These are phyloP conservation scores for Flaveria bidentis DNA, from an alignment of 129 eudicot genomes.

Conservation along the genomic window DNA sequence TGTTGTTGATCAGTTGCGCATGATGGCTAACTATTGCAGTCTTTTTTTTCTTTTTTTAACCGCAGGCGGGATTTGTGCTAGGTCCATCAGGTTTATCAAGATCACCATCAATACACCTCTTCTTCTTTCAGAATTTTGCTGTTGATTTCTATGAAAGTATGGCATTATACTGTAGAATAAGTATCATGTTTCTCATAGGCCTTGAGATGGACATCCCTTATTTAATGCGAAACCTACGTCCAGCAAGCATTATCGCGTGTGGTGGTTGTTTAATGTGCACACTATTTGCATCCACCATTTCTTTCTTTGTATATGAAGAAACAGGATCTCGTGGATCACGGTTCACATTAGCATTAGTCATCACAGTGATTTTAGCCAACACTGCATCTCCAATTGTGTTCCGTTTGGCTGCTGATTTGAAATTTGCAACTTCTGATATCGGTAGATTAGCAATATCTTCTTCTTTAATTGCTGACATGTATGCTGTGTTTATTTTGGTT, in stretches of 20 bases:
- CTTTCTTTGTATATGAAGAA: constrained; percentile 51
- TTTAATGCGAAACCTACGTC: constrained; percentile 48
- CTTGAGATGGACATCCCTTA: constrained; percentile 70
- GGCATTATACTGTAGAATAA: constrained; percentile 57
- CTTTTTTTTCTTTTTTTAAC: neutral
- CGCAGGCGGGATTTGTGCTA: constrained; percentile 82
- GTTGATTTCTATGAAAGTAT: constrained; percentile 69
- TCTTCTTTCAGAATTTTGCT: constrained; percentile 57
- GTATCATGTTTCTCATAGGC: constrained; percentile 82
- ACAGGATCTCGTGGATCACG: constrained; percentile 44
- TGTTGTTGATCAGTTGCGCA: neutral
- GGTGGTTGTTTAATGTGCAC: constrained; percentile 60
- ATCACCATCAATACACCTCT: constrained; percentile 31
- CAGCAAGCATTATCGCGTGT: constrained; percentile 48
- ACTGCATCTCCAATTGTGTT: constrained; percentile 70
- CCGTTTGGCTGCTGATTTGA: constrained; percentile 65
- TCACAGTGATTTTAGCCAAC: constrained; percentile 57
- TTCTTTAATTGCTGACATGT: constrained; percentile 56
- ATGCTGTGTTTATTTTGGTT: constrained; percentile 48
- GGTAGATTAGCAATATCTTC: constrained; percentile 72
- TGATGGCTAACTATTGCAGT: neutral
- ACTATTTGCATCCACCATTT: constrained; percentile 57
- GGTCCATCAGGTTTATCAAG: constrained; percentile 79
- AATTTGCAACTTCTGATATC: constrained; percentile 60
- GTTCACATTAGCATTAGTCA: constrained; percentile 47